These are phyloP conservation scores for Penicillium maclennaniae DNA, from an alignment of 495 filamentous ascomycete genomes.

Conservation along the genomic window DNA sequence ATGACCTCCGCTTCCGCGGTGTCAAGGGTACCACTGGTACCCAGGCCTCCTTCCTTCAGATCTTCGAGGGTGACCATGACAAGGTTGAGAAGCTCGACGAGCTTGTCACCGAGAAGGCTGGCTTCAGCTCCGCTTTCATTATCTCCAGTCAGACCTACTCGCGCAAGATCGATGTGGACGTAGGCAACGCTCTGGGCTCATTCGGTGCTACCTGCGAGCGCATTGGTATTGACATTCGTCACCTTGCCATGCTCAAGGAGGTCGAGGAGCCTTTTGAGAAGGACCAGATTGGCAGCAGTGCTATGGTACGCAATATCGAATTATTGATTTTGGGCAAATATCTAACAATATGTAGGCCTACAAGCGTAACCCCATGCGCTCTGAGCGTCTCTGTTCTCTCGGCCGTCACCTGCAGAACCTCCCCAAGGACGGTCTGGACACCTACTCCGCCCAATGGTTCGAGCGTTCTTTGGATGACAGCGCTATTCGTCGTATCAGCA, in stretches of 20 bases:
- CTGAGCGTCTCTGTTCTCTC: slow-evolving; percentile 76
- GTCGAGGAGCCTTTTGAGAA: slow-evolving; percentile 91
- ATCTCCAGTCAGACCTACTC: slow-evolving; percentile 81
- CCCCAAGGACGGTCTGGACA: slow-evolving; percentile 66
- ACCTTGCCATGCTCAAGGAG: slow-evolving; percentile 75
- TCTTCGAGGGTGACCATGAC: slow-evolving; percentile 73
- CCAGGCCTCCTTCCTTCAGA: slow-evolving; percentile 74
- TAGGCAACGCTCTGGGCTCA: slow-evolving; percentile 74
- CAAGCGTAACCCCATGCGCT: slow-evolving; percentile 89
- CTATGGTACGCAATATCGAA: slow-evolving; percentile 38
- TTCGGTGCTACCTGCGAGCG: slow-evolving; percentile 80
- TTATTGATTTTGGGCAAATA: not conserved
- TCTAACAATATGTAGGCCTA: slow-evolving; percentile 58
- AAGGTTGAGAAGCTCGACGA: slow-evolving; percentile 74
- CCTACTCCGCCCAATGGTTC: slow-evolving; percentile 81
- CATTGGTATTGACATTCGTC: slow-evolving; percentile 71
- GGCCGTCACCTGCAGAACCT: slow-evolving; percentile 65
- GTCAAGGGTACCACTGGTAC: slow-evolving; percentile 77
- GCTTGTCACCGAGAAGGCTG: slow-evolving; percentile 78
- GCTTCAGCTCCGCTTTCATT: slow-evolving; percentile 67
- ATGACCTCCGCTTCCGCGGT: slow-evolving; percentile 78
- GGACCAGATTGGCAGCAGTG: slow-evolving; percentile 51
- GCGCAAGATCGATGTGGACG: slow-evolving; percentile 77
- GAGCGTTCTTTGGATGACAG: slow-evolving; percentile 58
- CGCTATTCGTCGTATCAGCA: slow-evolving; percentile 64